Evolutionary conservation across 2,329 filamentous ascomycete species (phyloP), one percentile per base, ranked within the genome.

Genomic region (Clonostachys chloroleuca): DNA sequence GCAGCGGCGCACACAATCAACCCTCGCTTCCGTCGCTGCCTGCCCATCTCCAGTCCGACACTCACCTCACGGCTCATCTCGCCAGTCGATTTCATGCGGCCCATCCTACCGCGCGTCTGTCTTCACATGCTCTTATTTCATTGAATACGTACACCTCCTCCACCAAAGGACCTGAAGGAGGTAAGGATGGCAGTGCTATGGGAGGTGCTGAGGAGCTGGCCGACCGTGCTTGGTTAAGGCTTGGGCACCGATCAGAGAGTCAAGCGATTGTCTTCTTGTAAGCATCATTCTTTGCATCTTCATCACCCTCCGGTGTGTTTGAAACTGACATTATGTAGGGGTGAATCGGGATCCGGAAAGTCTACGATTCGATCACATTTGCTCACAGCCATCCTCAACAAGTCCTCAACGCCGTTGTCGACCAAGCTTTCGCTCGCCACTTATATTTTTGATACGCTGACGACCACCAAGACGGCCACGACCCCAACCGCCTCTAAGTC

Each of bases 401-500:
- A 92, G 65, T 94, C 92, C 3, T 91, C 90, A 0, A 97, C 94
- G 12, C 94, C 94, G 1, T 74, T 99, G 4, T 97, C 92, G 2
- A 89, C 86, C 55, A 99, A 96, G 67, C 78, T 96, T 17, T 96
- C 92, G 4, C 86, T 95, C 44, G 92, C 92, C 18, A 87, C 92
- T 40, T 99, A 96, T 64, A 83, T 97, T 50, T 99, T 99, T 64
- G 94, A 99, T 63, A 88, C 90, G 3, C 79, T 99, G 50, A 99
- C 94, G 6, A 97, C 94, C 2, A 99, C 94, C 24, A 99, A 99
- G 72, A 95, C 92, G 2, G 85, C 92, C 34, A 97, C 92, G 2
- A 97, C 92, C 0, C 92, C 92, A 2, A 96, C 90, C 3, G 94
- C 94, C 30, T 97, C 92, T 44, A 97, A 97, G 67, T 87, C 94